Evolutionary conservation across 306 rosid species (phyloP), one percentile per base, ranked within the genome.

Genomic region (Vigna hirtella): DNA sequence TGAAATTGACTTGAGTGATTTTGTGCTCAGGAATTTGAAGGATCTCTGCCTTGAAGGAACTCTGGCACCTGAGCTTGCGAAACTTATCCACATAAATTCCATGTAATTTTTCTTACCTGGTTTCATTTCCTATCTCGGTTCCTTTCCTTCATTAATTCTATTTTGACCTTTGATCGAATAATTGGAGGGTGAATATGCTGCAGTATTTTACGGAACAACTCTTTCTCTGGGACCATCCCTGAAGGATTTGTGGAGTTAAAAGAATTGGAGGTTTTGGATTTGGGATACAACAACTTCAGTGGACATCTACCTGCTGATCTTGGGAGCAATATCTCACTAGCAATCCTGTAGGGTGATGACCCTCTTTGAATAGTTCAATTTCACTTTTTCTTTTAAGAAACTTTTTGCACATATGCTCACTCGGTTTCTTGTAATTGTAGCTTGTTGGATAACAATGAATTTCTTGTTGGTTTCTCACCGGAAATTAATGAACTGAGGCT

Each of bases 11-110:
- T 56, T 0, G 62, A 20, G 62, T 20, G 15, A 11, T 20, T 72
- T 7, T 51, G 53, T 85, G 63, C 59, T n/a, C 80, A 94, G 98
- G 88, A 90, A 86, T 84, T 86, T 94, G 85, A 89, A 78, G 83
- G 86, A 88, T 81, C 94, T 91, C 69, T 91, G 96, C 66, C 94
- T 94, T 72, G 87, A 79, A 67, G 98, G 98, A 89, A 91, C 89
- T 51, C 78, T 94, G 51, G 81, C 87, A 70, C 80, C 93, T 58
- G 97, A 90, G 86, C 84, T 94, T 4, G 73, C 66, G 65, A 82
- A 83, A 67, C 92, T 94, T 58, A 77, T 83, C 51, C 93, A 90
- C 72, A 76, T 94, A 78, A 90, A 91, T 75, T 90, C 96, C 24
- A 91, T 94, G 98, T 94, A 66, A 28, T 76, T 87, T 63, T 42